These are phyloP conservation scores for Termitomyces sp. DNA, from an alignment of 768 basidiomycete genomes.

Conservation along the genomic window DNA sequence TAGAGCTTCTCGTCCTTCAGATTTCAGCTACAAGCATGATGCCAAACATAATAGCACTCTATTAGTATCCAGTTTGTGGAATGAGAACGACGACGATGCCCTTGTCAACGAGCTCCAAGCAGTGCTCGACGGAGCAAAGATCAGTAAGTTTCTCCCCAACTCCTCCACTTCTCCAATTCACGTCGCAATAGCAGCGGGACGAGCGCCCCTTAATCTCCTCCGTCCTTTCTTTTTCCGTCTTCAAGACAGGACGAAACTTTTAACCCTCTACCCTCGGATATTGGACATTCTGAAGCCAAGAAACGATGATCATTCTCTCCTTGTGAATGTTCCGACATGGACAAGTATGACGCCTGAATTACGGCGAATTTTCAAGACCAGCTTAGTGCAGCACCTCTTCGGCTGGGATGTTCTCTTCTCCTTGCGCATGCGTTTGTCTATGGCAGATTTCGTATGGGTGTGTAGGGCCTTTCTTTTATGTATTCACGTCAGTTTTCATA, in stretches of 20 bases:
- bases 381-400: constrained; percentile 55
- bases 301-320: constrained; percentile 29
- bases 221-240: constrained; percentile 50
- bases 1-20: constrained; percentile 59
- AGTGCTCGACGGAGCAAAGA: constrained; percentile 25
- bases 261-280: constrained; percentile 37
- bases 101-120: constrained; percentile 29
- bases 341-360: constrained; percentile 30
- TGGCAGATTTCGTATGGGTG: constrained; percentile 52
- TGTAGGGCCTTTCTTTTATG: constrained; percentile 2
- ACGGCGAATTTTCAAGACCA: constrained; percentile 43
- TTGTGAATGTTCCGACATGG: constrained; percentile 27
- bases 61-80: constrained; percentile 56
- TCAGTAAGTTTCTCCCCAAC: constrained; percentile 23
- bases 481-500: not conserved
- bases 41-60: constrained; percentile 56
- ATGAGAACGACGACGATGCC: constrained; percentile 32
- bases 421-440: constrained; percentile 52
- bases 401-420: constrained; percentile 54
- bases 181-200: constrained; percentile 30
- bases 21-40: constrained; percentile 82
- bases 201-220: constrained; percentile 47
- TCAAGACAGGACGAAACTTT: constrained; percentile 30
- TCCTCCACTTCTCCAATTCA: not conserved
- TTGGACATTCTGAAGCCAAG: constrained; percentile 39